Conservation (phyloP, 1,139 yeast species). For the Pichiaceae sp. region DNA sequence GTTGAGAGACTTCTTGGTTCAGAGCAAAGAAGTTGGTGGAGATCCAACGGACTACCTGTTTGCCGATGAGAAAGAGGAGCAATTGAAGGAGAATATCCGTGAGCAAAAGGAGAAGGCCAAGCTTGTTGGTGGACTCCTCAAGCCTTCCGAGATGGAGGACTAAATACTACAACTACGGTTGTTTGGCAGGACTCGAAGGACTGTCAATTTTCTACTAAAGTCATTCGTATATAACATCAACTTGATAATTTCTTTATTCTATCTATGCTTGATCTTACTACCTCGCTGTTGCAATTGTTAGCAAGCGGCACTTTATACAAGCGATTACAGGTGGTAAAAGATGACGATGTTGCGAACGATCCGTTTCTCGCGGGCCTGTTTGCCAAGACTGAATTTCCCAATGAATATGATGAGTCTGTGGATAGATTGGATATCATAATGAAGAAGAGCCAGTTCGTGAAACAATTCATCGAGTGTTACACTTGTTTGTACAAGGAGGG, state of each 20-base stretch:
- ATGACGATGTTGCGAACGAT: no score
- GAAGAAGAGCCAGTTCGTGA: constrained; percentile 6
- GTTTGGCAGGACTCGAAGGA: no score
- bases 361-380: neutral
- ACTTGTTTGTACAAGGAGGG: constrained; percentile 5
- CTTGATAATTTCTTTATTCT: neutral
- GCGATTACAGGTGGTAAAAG: neutral
- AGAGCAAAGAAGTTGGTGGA: constrained; percentile 93
- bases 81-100: constrained; percentile 58
- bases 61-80: constrained; percentile 88
- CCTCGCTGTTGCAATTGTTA: neutral
- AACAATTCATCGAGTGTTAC: constrained; percentile 14
- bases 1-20: constrained; percentile 91
- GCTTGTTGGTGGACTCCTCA: constrained; percentile 86
- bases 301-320: neutral
- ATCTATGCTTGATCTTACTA: neutral
- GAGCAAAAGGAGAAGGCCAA: constrained; percentile 74
- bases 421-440: constrained; percentile 12
- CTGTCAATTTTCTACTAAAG: neutral
- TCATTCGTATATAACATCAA: neutral
- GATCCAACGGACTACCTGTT: constrained; percentile 87
- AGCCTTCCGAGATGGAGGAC: constrained; percentile 95
- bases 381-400: neutral
- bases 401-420: constrained; percentile 6
- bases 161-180: constrained; percentile 5